phyloP scores from a whole-genome alignment of 2,329 filamentous ascomycete genomes.

The Fusarium nematophilum region DNA sequence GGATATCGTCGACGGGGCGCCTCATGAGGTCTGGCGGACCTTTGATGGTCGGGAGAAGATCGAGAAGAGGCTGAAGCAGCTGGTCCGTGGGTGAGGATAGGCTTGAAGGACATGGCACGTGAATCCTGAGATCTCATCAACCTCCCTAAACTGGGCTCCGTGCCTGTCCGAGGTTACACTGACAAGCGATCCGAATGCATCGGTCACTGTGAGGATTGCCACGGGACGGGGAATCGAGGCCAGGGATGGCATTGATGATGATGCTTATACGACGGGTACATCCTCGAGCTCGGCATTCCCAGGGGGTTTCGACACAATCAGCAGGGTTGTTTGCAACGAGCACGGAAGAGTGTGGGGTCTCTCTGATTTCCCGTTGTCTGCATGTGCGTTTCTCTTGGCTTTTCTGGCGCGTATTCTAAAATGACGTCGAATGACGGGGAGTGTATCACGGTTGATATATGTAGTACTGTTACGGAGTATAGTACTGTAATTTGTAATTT shows the following conservation, averaged over 20 bases:
- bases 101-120: slow-evolving; percentile 16
- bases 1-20: slow-evolving; percentile 87
- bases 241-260: slow-evolving; percentile 10
- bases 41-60: slow-evolving; percentile 77
- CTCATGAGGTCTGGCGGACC: slow-evolving; percentile 87
- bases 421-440: slow-evolving; percentile 11
- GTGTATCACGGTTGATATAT: not conserved
- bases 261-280: slow-evolving; percentile 29
- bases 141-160: not conserved
- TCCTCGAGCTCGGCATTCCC: slow-evolving; percentile 6
- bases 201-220: too few relatives aligned
- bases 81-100: slow-evolving; percentile 61
- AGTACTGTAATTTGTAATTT: slow-evolving; percentile 16
- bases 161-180: slow-evolving; percentile 7
- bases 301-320: slow-evolving; percentile 6
- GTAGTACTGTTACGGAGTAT: not conserved
- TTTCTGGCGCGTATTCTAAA: slow-evolving; percentile 17
- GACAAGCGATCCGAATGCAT: too few relatives aligned
- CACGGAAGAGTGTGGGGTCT: slow-evolving; percentile 26
- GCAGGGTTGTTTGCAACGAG: slow-evolving; percentile 5
- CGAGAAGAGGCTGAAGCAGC: slow-evolving; percentile 79
- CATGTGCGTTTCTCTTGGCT: slow-evolving; percentile 26
- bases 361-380: slow-evolving; percentile 5
- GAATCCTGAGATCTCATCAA: slow-evolving; percentile 1
- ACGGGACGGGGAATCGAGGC: not conserved